phyloP scores from a whole-genome alignment of 768 basidiomycete species.

The Filobasidium floriforme region DNA sequence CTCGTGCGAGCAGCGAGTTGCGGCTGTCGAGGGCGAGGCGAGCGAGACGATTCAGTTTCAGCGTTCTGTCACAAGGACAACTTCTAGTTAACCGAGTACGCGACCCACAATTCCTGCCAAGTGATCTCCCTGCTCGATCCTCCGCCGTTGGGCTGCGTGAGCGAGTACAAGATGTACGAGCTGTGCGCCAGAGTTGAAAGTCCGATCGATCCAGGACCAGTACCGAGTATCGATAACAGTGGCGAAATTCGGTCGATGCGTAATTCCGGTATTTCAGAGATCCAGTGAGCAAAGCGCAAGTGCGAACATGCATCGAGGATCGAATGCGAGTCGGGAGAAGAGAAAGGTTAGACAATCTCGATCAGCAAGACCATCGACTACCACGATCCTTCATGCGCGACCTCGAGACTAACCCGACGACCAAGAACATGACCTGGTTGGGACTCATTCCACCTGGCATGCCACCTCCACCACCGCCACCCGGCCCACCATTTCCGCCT shows the following conservation, averaged over 20 bases:
- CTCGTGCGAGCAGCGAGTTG: conserved; percentile 91
- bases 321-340: too few species aligned
- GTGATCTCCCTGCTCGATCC: conserved; percentile 72
- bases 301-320: too few species aligned
- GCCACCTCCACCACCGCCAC: conserved; percentile 32
- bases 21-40: conserved; percentile 47
- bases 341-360: too few species aligned
- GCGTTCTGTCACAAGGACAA: too few species aligned
- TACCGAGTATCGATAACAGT: too few species aligned
- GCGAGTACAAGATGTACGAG: conserved; percentile 36
- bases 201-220: too few species aligned
- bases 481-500: conserved; percentile 23
- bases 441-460: conserved; percentile 34
- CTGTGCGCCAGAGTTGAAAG: conserved; percentile 17
- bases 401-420: conserved; percentile 26
- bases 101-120: conserved; percentile 82
- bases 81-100: too few species aligned
- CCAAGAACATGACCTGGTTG: conserved; percentile 38
- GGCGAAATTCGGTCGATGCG: too few species aligned
- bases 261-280: too few species aligned
- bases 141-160: conserved; percentile 33
- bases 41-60: neutral
- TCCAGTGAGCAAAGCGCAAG: too few species aligned
- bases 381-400: neutral
- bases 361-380: too few species aligned